Percentiles rank a stretch among this genome's conserved stretches.
Conservation (phyloP, 2,329 filamentous ascomycete species). For the Claviceps purpurea region DNA sequence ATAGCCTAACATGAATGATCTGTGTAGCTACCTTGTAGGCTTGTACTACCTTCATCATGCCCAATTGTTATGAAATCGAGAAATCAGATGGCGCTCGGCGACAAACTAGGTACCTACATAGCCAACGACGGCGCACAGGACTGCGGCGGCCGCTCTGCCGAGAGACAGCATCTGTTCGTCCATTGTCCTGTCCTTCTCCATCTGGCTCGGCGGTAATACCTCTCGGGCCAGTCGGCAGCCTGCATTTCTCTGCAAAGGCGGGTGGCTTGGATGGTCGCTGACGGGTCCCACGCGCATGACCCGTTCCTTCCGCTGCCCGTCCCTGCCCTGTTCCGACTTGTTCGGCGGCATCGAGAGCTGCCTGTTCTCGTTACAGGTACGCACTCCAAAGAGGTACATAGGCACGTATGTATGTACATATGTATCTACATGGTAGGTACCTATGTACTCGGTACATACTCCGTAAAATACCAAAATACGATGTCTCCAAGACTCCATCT, state of each 20-base stretch:
- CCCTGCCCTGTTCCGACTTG: neutral
- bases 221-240: constrained; percentile 3
- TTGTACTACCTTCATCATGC: too few species aligned
- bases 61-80: too few species aligned
- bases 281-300: neutral
- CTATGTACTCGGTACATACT: too few species aligned
- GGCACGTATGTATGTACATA: too few species aligned
- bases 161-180: constrained; percentile 1
- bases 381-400: too few species aligned
- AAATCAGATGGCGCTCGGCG: neutral
- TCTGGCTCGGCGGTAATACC: neutral
- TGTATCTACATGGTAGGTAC: too few species aligned
- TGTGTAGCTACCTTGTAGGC: too few species aligned
- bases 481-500: too few species aligned
- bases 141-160: neutral
- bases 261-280: neutral
- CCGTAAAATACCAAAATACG: too few species aligned
- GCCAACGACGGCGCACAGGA: neutral
- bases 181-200: neutral
- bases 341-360: too few species aligned
- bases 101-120: neutral
- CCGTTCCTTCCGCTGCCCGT: neutral
- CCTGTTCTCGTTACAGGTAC: too few species aligned
- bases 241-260: neutral
- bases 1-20: too few species aligned